Percentiles rank a stretch among this genome's conserved stretches.
Conservation (phyloP, 805 yeast species). For the Lipomyces spencermartinsiae region DNA sequence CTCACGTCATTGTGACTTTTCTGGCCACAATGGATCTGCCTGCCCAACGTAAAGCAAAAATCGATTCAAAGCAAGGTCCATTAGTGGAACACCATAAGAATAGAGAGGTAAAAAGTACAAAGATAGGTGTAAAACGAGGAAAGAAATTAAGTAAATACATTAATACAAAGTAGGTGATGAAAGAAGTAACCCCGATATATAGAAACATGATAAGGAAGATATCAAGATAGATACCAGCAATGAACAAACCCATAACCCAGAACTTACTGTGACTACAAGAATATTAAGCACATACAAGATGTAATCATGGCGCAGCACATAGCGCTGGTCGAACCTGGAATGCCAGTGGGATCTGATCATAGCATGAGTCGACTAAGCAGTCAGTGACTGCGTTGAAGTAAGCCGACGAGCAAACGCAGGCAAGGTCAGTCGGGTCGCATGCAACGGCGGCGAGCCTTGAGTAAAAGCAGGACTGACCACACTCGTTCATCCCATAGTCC, state of each 20-base stretch:
- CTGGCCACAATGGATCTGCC: neutral
- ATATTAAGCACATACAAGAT: neutral
- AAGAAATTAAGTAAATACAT: neutral
- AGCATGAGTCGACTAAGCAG: conserved; percentile 36
- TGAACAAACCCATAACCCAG: conserved; percentile 14
- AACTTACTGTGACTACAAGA: neutral
- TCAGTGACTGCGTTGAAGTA: conserved; percentile 40
- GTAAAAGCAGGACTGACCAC: conserved; percentile 38
- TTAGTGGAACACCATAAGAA: neutral
- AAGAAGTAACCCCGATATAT: neutral
- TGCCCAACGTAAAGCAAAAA: neutral
- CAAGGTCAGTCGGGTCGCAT: conserved; percentile 31
- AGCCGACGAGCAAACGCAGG: conserved; percentile 35
- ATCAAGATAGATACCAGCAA: conserved; percentile 4
- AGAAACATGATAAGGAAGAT: conserved; percentile 1
- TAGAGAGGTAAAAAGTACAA: conserved; percentile 8
- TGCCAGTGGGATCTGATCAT: conserved; percentile 38
- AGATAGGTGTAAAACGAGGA: neutral
- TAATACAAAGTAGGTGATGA: neutral
- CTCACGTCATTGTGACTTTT: neutral
- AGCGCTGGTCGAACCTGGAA: conserved; percentile 36
- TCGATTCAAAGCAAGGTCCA: neutral
- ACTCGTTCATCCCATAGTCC: conserved; percentile 32
- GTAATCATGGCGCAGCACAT: conserved; percentile 12
- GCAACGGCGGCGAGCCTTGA: conserved; percentile 33